Evolutionary conservation across 345 rosid species (phyloP).

Genomic region (Mangifera indica): DNA sequence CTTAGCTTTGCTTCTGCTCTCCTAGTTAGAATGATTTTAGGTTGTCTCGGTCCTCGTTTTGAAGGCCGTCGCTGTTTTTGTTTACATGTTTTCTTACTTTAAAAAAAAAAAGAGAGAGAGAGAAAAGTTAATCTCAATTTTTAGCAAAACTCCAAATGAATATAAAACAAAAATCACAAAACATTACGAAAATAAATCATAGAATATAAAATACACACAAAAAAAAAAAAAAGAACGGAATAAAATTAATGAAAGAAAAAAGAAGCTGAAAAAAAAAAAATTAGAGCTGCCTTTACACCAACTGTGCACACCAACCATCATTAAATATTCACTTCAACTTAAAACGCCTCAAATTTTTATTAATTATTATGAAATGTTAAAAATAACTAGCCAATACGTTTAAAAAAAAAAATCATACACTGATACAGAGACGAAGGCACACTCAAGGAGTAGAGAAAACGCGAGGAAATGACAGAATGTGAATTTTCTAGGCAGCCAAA

Average conservation of each 20-base stretch:
- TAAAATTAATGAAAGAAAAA: neutral
- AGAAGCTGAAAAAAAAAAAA: neutral
- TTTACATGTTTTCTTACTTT: too few relatives aligned
- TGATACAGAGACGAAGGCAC: neutral
- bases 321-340: neutral
- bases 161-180: too few relatives aligned
- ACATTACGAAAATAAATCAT: too few relatives aligned
- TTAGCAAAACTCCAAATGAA: neutral
- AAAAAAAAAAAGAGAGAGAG: too few relatives aligned
- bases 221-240: neutral
- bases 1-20: too few relatives aligned
- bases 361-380: neutral
- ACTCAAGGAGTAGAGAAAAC: neutral
- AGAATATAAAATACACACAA: too few relatives aligned
- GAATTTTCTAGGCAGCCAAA: conserved; percentile 8
- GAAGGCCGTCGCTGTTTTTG: too few relatives aligned
- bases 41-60: too few relatives aligned
- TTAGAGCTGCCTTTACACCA: neutral
- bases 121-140: too few relatives aligned
- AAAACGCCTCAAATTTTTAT: neutral
- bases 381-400: neutral
- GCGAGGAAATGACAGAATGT: conserved; percentile 11
- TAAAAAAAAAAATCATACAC: conserved; percentile 5
- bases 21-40: too few relatives aligned
- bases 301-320: neutral